phyloP scores from a whole-genome alignment of 148 eudicot species.

The Gaultheria prostrata region DNA sequence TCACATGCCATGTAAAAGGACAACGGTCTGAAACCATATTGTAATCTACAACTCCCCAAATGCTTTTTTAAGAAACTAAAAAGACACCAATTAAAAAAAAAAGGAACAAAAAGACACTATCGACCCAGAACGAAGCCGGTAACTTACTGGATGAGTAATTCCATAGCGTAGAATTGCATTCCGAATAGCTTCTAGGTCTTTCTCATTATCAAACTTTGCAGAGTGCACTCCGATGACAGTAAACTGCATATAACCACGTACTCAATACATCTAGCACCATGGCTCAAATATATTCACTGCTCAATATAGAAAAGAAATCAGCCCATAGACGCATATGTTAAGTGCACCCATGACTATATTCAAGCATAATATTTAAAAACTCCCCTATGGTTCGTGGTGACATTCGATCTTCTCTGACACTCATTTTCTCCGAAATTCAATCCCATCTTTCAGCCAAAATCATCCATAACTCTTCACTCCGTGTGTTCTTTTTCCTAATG shows the following conservation, averaged over 20 bases:
- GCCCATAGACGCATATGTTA: background rate
- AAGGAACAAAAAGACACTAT: background rate
- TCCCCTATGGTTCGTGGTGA: background rate
- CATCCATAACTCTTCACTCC: background rate
- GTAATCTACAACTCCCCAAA: background rate
- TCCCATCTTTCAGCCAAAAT: background rate
- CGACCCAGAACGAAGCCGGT: background rate
- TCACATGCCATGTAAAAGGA: background rate
- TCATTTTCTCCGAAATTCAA: background rate
- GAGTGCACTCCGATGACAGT: conserved; percentile 94
- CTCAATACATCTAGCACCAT: background rate
- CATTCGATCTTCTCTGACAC: background rate
- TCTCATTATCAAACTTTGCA: conserved; percentile 97
- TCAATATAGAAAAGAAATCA: background rate
- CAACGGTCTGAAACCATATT: background rate
- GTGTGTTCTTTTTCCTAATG: background rate
- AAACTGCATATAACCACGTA: conserved; percentile 49
- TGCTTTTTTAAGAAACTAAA: background rate
- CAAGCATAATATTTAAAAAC: background rate
- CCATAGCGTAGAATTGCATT: conserved; percentile 86
- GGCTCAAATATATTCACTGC: background rate
- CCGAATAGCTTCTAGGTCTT: conserved; percentile 86
- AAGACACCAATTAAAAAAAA: background rate
- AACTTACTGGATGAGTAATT: conserved; percentile 82
- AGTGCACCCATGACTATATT: background rate